phyloP scores from a whole-genome alignment of 2,329 filamentous ascomycete genomes.

The Aspergillus texensis region DNA sequence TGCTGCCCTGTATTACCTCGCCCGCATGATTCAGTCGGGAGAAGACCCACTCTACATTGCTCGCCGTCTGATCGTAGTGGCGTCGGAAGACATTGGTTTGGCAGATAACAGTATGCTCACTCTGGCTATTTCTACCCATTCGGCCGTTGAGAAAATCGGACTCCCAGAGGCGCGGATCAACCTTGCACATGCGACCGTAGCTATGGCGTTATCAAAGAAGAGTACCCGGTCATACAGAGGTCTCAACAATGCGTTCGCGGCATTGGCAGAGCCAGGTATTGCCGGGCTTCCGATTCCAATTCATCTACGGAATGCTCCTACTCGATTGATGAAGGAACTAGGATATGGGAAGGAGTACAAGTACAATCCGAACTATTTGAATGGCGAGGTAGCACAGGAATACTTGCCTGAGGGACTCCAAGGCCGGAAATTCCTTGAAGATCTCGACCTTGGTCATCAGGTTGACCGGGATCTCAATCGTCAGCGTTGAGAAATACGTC shows the following conservation, averaged over 20 bases:
- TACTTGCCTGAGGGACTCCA: constrained; percentile 81
- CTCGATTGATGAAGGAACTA: constrained; percentile 87
- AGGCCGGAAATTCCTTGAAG: constrained; percentile 75
- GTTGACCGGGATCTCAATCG: constrained; percentile 67
- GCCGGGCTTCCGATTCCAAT: constrained; percentile 80
- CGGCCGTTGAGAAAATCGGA: constrained; percentile 87
- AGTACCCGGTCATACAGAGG: constrained; percentile 84
- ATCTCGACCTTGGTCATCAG: constrained; percentile 75
- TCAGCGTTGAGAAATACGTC: not conserved
- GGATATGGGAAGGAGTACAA: constrained; percentile 93
- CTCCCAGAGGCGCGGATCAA: constrained; percentile 95
- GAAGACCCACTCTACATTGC: constrained; percentile 94
- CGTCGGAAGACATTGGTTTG: constrained; percentile 89
- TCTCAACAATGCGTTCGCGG: constrained; percentile 76
- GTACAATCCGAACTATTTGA: constrained; percentile 87
- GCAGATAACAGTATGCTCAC: constrained; percentile 83
- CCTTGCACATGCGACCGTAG: constrained; percentile 82
- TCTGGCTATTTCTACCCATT: constrained; percentile 83
- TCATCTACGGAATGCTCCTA: constrained; percentile 90
- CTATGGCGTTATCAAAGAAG: constrained; percentile 79
- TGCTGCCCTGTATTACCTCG: constrained; percentile 90
- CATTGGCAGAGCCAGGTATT: constrained; percentile 79
- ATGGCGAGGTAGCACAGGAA: constrained; percentile 81
- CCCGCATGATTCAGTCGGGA: constrained; percentile 91
- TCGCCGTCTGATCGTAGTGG: constrained; percentile 89